Conservation (phyloP, 352 stramenopile species). For the Aphanomyces cochlioides region DNA sequence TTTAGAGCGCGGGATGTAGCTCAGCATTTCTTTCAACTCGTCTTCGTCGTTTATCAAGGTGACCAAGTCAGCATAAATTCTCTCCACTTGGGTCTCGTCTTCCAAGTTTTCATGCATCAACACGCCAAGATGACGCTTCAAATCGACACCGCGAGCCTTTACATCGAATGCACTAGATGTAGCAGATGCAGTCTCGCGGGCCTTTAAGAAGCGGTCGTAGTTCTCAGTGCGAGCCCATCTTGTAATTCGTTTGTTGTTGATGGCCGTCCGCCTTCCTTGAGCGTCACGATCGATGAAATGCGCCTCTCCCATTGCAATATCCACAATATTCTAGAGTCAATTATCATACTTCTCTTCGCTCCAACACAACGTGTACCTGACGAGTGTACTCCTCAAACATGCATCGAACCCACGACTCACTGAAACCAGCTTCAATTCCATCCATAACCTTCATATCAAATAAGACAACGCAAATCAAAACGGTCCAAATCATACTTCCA, state of each 20-base stretch:
- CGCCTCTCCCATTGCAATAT: constrained; percentile 70
- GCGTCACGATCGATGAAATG: constrained; percentile 75
- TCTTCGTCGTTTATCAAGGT: constrained; percentile 63
- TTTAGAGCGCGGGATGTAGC: constrained; percentile 51
- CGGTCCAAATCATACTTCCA: constrained; percentile 43
- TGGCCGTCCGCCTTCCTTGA: constrained; percentile 61
- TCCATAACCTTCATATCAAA: constrained; percentile 58
- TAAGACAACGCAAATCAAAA: not conserved
- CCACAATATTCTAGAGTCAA: constrained; percentile 54
- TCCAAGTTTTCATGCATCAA: constrained; percentile 70
- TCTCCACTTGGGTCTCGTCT: constrained; percentile 74
- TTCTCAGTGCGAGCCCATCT: constrained; percentile 82
- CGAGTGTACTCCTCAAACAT: constrained; percentile 87
- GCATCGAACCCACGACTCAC: constrained; percentile 82
- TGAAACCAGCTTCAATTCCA: constrained; percentile 67
- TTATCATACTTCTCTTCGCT: not conserved
- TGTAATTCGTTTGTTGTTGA: constrained; percentile 87
- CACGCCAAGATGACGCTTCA: constrained; percentile 76
- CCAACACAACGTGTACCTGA: constrained; percentile 38
- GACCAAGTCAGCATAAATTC: constrained; percentile 79
- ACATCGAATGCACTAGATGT: constrained; percentile 71
- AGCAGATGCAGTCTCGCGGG: constrained; percentile 43
- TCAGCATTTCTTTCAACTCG: constrained; percentile 82
- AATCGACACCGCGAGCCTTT: constrained; percentile 63
- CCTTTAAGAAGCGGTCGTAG: constrained; percentile 77